These are phyloP conservation scores for Laguncularia racemosa DNA, from an alignment of 345 rosid genomes.

Conservation along the genomic window DNA sequence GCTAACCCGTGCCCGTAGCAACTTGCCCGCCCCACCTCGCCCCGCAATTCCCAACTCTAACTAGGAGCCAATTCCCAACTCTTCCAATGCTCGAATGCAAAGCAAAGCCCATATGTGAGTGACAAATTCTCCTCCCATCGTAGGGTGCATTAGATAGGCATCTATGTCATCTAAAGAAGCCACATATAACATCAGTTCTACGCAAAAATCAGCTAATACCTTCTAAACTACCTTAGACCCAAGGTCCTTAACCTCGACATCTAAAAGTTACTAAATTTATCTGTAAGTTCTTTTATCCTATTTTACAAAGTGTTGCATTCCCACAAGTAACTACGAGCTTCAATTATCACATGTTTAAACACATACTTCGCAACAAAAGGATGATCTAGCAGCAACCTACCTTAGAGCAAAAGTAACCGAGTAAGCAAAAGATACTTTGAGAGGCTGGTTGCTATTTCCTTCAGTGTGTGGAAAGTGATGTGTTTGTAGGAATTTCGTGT, in stretches of 20 bases:
- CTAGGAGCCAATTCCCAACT: neutral
- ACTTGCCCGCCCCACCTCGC: too few species aligned
- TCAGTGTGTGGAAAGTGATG: neutral
- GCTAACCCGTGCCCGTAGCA: too few species aligned
- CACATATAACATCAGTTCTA: slow-evolving; percentile 1
- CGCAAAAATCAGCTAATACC: neutral
- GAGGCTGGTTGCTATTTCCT: neutral
- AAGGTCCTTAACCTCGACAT: too few species aligned
- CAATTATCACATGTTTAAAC: neutral
- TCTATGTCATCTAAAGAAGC: neutral
- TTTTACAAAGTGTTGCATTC: too few species aligned
- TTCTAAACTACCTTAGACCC: neutral
- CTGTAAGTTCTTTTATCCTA: too few species aligned
- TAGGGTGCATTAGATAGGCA: neutral
- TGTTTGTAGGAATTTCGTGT: neutral
- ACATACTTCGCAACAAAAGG: neutral
- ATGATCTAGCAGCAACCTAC: neutral
- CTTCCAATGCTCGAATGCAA: neutral
- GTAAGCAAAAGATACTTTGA: neutral
- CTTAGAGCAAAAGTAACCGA: neutral
- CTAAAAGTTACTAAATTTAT: too few species aligned
- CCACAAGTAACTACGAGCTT: neutral
- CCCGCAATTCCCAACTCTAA: too few species aligned
- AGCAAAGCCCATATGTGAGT: slow-evolving; percentile 8
- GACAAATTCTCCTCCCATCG: slow-evolving; percentile 3